Base-by-base conservation (phyloP, 1,284 basidiomycete species). In the Kwoniella shivajii region DNA sequence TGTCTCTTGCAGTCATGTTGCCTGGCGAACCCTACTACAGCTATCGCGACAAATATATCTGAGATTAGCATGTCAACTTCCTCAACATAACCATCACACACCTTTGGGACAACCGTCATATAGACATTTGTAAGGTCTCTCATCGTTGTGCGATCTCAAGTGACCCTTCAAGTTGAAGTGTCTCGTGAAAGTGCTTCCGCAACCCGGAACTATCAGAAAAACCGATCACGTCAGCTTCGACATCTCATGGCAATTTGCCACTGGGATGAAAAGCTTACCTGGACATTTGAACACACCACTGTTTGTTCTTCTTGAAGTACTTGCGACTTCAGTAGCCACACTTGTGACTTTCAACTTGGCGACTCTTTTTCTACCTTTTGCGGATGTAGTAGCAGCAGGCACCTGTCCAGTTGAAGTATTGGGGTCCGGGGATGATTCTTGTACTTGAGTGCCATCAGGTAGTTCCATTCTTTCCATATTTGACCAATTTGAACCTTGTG, bases 1-100 rank as follows among this genome's bases (percentile, higher is more conserved):
- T 93, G 92, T 65, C 80, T 90, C 85, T 95, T 95, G 87, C 92
- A 95, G 76, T 97, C 93, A 76, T 96, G 92, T 74, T 93, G 90
- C 44, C 93, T 84, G 33, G 93, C 93, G 73, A 96, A 96, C 24
- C 90, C 76, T 5, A 74, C 64, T 13, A 66, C 65, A 10, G 73
- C 66, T 66, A 46, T 38, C 14, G 38, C 45, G 13, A 38, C 13
- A 31, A 29, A 9, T 29, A 46, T 7, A 6, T 36, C 4, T 10
- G 47, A 49, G 20, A 26, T 5, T 22, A 37, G 34, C 27, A 2
- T 24, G 10, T 9, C 20, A 4, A 34, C 24, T 37, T 5, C 27
- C n/a, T n/a, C n/a, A n/a, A n/a, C 26, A n/a, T 29, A 31, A 29
- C n/a, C 6, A 24, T 16, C 27, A 59, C 67, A 48, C 27, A 68